These are phyloP conservation scores for Saccharomyces uvarum DNA, from an alignment of 1,139 yeast genomes.

Conservation along the genomic window DNA sequence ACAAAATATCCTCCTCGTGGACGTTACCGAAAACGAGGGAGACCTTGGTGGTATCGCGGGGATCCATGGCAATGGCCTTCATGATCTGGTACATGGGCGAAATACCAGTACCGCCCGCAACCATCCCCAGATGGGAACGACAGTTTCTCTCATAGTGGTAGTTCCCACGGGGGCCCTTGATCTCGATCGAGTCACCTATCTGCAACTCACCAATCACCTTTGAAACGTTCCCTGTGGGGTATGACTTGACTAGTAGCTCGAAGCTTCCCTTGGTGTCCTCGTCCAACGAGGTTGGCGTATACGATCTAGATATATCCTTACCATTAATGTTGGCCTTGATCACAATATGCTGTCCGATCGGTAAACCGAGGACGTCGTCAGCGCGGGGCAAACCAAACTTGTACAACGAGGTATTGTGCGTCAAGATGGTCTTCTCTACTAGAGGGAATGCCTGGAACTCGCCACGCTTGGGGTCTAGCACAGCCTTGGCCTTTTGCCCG, in stretches of 20 bases:
- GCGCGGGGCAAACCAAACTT: conserved; percentile 77
- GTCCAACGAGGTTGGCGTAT: conserved; percentile 89
- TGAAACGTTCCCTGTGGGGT: conserved; percentile 85
- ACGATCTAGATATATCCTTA: conserved; percentile 81
- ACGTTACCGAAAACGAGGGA: conserved; percentile 64
- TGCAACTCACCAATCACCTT: conserved; percentile 61
- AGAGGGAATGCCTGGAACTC: conserved; percentile 76
- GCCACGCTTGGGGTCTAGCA: conserved; percentile 35
- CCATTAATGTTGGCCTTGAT: conserved; percentile 69
- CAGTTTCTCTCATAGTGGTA: conserved; percentile 73
- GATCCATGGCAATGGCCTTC: conserved; percentile 63
- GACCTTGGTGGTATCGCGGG: conserved; percentile 61
- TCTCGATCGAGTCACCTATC: conserved; percentile 62
- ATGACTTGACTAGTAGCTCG: conserved; percentile 86
- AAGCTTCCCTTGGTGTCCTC: conserved; percentile 73
- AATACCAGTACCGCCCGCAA: conserved; percentile 86
- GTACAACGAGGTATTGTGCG: conserved; percentile 79
- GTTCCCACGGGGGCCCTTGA: conserved; percentile 91
- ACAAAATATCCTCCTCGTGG: conserved; percentile 66
- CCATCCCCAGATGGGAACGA: conserved; percentile 46
- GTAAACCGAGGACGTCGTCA: conserved; percentile 74
- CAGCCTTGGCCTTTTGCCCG: not conserved
- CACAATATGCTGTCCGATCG: conserved; percentile 89
- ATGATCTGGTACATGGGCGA: conserved; percentile 91
- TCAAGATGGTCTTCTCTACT: conserved; percentile 65